Conservation (phyloP, 2,329 filamentous ascomycete species). For the Talaromyces albobiverticillius region DNA sequence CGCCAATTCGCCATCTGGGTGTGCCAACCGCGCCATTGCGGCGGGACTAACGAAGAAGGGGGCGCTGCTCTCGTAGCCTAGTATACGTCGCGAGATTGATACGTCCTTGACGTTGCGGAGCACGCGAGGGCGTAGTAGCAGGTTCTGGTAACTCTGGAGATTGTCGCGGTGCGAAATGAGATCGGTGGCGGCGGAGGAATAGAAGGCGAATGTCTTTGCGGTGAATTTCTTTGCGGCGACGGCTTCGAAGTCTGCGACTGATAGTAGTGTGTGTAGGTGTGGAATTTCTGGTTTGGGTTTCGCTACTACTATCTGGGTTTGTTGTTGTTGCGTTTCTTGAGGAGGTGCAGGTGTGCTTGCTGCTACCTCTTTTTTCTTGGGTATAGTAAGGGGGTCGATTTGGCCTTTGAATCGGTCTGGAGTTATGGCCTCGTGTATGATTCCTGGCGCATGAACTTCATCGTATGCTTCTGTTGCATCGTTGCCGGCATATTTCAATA, state of each 20-base stretch:
- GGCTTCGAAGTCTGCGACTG: conserved; percentile 5
- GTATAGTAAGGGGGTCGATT: conserved; percentile 3
- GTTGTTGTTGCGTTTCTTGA: neutral
- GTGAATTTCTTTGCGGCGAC: conserved; percentile 7
- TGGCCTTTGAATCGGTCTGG: neutral
- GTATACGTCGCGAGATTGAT: neutral
- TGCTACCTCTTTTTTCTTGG: neutral
- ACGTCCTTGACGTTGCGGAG: conserved; percentile 35
- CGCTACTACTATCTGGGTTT: neutral
- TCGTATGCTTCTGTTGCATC: conserved; percentile 9
- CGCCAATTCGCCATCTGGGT: conserved; percentile 56
- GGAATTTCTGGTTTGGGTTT: neutral
- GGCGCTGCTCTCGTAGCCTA: conserved; percentile 8
- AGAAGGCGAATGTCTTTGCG: conserved; percentile 9
- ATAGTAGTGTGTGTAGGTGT: conserved; percentile 1
- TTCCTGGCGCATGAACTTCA: conserved; percentile 8
- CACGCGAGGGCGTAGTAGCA: conserved; percentile 44
- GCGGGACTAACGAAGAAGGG: conserved; percentile 29
- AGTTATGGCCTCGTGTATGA: conserved; percentile 1
- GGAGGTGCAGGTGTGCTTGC: too few relatives aligned
- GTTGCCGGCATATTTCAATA: conserved; percentile 8
- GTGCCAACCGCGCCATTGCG: conserved; percentile 55
- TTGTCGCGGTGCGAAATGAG: conserved; percentile 10
- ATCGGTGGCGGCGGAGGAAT: conserved; percentile 12
- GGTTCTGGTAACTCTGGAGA: neutral